Evolutionary conservation across 345 rosid genomes (phyloP).

Genomic region (Angophora floribunda): DNA sequence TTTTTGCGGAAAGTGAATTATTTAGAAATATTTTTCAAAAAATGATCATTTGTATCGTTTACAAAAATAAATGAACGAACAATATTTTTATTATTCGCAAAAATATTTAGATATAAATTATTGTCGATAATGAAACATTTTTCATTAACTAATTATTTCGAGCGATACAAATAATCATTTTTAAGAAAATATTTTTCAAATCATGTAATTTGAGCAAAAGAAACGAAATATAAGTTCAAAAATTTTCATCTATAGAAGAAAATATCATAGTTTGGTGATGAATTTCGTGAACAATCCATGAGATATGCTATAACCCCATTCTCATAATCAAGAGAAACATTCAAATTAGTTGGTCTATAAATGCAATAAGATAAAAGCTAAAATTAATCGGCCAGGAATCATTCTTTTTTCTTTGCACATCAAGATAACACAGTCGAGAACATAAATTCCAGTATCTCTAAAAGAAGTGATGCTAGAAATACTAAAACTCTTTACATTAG

Average conservation of each 20-base stretch:
- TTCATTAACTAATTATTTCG: too few relatives aligned
- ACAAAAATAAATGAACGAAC: too few relatives aligned
- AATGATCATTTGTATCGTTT: too few relatives aligned
- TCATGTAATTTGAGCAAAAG: neutral
- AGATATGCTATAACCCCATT: neutral
- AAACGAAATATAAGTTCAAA: neutral
- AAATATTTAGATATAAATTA: too few relatives aligned
- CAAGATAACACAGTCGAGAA: neutral
- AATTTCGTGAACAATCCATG: neutral
- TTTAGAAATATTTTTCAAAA: too few relatives aligned
- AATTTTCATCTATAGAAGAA: neutral
- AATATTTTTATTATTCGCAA: too few relatives aligned
- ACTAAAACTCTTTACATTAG: neutral
- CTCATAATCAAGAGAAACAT: neutral
- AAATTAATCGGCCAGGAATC: neutral
- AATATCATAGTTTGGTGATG: neutral
- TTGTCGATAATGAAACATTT: too few relatives aligned
- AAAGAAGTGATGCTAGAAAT: neutral
- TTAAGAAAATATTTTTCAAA: neutral
- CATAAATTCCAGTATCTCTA: neutral
- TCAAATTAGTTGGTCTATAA: neutral
- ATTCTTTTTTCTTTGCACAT: neutral
- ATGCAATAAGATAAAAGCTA: neutral
- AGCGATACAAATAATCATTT: neutral
- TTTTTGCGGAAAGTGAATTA: too few relatives aligned